Evolutionary conservation across 345 rosid genomes (phyloP).

Genomic region (Citrus glauca): DNA sequence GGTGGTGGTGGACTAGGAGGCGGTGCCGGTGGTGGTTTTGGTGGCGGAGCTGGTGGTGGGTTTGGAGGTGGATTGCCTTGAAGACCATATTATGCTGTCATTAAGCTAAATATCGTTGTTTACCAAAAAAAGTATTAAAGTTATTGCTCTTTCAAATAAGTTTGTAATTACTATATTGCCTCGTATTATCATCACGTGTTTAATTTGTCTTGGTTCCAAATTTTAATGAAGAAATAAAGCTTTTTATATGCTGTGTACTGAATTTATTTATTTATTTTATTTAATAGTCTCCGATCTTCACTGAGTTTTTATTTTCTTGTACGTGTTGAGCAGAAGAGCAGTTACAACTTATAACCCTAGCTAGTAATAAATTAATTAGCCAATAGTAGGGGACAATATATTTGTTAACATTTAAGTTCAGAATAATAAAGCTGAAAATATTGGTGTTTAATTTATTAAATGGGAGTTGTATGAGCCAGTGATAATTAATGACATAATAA

Average conservation of each 20-base stretch:
- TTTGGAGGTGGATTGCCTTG: conserved; percentile 32
- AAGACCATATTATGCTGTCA: neutral
- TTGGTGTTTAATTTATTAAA: neutral
- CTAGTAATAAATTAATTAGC: neutral
- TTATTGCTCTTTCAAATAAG: neutral
- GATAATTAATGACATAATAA: too few species aligned
- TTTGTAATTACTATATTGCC: neutral
- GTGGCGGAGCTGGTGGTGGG: conserved; percentile 28
- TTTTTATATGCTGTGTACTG: too few species aligned
- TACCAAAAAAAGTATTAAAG: neutral
- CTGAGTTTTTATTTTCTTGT: neutral
- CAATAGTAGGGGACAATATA: neutral
- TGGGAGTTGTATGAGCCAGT: too few species aligned
- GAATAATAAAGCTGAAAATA: neutral
- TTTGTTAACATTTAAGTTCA: neutral
- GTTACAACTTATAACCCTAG: neutral
- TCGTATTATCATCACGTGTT: neutral
- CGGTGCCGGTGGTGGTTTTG: conserved; percentile 23
- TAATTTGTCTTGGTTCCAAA: neutral
- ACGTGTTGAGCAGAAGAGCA: neutral
- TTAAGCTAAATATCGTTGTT: neutral
- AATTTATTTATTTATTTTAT: neutral
- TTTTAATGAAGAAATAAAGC: neutral
- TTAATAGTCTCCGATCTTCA: too few species aligned
- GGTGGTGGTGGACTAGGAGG: conserved; percentile 27